Conservation (phyloP, 768 basidiomycete genomes). For the Lactarius deliciosus region DNA sequence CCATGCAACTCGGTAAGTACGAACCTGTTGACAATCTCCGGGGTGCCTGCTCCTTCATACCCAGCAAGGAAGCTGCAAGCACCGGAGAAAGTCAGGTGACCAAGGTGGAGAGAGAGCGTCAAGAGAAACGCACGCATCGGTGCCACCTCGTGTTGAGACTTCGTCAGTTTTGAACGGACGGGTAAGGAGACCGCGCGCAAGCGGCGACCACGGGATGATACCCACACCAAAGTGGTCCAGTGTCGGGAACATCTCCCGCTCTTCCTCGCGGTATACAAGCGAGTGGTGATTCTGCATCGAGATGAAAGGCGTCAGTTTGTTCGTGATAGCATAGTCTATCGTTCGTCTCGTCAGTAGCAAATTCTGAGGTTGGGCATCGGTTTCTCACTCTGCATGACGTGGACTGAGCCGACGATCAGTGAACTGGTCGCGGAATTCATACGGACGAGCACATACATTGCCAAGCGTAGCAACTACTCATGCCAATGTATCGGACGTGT, state of each 20-base stretch:
- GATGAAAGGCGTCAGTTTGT: constrained; percentile 25
- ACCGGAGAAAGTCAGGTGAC: background rate
- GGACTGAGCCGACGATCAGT: constrained; percentile 19
- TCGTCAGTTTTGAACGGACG: constrained; percentile 17
- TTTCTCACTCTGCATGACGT: constrained; percentile 25
- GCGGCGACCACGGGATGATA: constrained; percentile 28
- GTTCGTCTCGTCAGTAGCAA: constrained; percentile 24
- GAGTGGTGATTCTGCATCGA: constrained; percentile 34
- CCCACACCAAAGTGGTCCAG: constrained; percentile 29
- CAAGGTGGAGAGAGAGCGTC: no score
- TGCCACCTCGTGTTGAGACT: constrained; percentile 5
- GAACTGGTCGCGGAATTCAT: constrained; percentile 8
- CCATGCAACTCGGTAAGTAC: background rate
- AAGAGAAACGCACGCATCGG: constrained; percentile 9
- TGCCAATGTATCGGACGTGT: constrained; percentile 39
- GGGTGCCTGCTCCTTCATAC: constrained; percentile 12
- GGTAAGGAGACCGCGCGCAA: constrained; percentile 26
- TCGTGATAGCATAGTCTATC: constrained; percentile 26
- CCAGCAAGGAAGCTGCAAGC: background rate
- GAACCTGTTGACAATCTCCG: constrained; percentile 27
- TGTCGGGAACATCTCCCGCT: constrained; percentile 39
- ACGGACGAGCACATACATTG: constrained; percentile 32
- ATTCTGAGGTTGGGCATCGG: constrained; percentile 10
- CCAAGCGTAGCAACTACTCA: constrained; percentile 35
- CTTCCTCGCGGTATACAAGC: constrained; percentile 44